A percentile compares a stretch with the other conserved stretches of the same genome.
Conservation (phyloP, 768 basidiomycete species). For the Suillus subaureus region DNA sequence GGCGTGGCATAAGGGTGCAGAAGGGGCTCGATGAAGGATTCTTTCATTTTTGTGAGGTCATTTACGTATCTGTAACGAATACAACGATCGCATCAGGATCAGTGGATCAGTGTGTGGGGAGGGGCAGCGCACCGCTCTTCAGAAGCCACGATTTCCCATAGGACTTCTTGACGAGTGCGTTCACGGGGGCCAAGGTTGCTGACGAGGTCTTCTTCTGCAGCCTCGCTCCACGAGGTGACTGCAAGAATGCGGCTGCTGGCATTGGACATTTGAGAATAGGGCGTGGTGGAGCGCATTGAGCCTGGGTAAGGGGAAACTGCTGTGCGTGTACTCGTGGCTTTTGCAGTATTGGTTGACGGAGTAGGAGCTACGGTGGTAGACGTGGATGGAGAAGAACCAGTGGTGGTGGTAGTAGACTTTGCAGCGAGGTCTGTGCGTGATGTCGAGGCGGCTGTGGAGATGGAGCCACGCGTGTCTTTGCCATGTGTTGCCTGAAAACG, state of each 20-base stretch:
- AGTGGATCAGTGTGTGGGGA: conserved; percentile 8
- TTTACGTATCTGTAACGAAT: conserved; percentile 74
- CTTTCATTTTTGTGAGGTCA: conserved; percentile 89
- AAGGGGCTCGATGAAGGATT: conserved; percentile 88
- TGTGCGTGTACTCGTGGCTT: conserved; percentile 64
- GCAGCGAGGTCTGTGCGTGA: conserved; percentile 64
- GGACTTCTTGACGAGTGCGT: conserved; percentile 92
- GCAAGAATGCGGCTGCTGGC: conserved; percentile 75
- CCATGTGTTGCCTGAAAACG: conserved; percentile 76
- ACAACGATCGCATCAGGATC: conserved; percentile 2
- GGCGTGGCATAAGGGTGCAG: conserved; percentile 73
- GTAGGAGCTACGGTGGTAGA: conserved; percentile 65
- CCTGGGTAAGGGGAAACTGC: conserved; percentile 63
- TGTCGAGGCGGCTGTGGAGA: conserved; percentile 58
- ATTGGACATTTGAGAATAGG: conserved; percentile 78
- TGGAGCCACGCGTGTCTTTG: conserved; percentile 68
- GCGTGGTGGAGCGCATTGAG: conserved; percentile 79
- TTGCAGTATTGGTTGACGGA: conserved; percentile 53
- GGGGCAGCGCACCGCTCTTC: conserved; percentile 76
- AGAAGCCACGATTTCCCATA: conserved; percentile 95
- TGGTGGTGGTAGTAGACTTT: conserved; percentile 46
- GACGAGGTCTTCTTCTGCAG: conserved; percentile 92
- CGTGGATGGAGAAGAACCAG: conserved; percentile 55
- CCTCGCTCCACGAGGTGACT: conserved; percentile 89
- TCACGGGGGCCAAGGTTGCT: conserved; percentile 92